Conservation (phyloP, 2,329 filamentous ascomycete species). For the Pestalotiopsis sp. region DNA sequence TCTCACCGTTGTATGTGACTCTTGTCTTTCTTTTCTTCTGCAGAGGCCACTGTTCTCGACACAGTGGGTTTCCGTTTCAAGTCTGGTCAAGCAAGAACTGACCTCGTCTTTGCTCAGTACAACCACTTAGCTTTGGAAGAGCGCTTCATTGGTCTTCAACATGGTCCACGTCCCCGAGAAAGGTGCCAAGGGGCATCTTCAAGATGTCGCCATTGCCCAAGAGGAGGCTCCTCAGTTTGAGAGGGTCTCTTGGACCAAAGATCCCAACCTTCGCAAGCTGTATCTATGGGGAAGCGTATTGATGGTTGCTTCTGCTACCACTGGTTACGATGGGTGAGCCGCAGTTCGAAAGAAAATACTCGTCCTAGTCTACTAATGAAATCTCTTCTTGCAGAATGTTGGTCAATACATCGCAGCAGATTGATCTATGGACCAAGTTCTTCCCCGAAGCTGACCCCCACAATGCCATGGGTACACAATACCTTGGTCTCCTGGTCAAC, state of each 20-base stretch:
- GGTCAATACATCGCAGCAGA: slow-evolving; percentile 62
- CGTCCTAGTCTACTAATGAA: neutral
- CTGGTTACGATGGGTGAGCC: slow-evolving; percentile 59
- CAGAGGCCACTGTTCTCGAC: slow-evolving; percentile 1
- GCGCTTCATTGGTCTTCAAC: neutral
- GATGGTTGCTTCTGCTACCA: slow-evolving; percentile 63
- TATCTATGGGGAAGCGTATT: slow-evolving; percentile 57
- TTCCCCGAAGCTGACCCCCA: slow-evolving; percentile 35
- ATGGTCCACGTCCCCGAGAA: slow-evolving; percentile 1
- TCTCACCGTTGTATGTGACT: neutral
- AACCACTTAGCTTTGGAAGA: neutral
- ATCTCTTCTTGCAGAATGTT: slow-evolving; percentile 42
- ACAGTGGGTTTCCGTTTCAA: neutral
- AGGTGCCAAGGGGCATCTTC: slow-evolving; percentile 3
- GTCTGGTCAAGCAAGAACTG: neutral
- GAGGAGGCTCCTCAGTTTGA: slow-evolving; percentile 53
- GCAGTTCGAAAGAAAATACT: neutral
- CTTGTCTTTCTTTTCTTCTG: neutral
- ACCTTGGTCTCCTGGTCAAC: slow-evolving; percentile 28
- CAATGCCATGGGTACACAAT: slow-evolving; percentile 10
- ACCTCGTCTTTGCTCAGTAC: neutral
- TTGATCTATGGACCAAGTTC: slow-evolving; percentile 54
- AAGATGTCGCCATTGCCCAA: slow-evolving; percentile 33
- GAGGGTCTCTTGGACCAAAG: slow-evolving; percentile 57
- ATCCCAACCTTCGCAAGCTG: slow-evolving; percentile 58